Percentiles rank a stretch among this genome's conserved stretches.
Conservation (phyloP, 164 flowering plant species). For the Kingdonia uniflora region DNA sequence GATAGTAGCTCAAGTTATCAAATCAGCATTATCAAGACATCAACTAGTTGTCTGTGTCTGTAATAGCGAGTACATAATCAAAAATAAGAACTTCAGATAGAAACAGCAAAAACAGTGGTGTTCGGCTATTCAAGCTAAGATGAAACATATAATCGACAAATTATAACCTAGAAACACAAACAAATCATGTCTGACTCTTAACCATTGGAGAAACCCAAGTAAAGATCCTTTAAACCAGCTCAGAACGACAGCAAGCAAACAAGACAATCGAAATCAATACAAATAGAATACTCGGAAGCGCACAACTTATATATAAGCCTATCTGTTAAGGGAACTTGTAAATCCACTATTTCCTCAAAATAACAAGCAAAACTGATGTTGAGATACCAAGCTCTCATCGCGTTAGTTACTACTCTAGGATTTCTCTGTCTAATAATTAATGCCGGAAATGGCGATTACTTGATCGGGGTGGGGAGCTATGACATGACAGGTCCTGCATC, state of each 20-base stretch:
- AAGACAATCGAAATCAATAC: neutral
- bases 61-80: too few species aligned
- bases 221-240: slow-evolving; percentile 9
- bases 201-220: slow-evolving; percentile 15
- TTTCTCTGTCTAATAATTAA: neutral
- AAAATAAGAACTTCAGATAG: too few species aligned
- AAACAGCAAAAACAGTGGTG: too few species aligned
- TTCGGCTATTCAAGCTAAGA: neutral
- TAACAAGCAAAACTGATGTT: too few species aligned
- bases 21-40: too few species aligned
- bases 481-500: slow-evolving; percentile 85
- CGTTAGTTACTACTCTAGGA: too few species aligned
- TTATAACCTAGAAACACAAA: neutral
- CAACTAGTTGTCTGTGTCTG: too few species aligned
- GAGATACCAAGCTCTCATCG: too few species aligned
- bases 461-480: slow-evolving; percentile 69
- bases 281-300: neutral
- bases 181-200: neutral
- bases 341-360: too few species aligned
- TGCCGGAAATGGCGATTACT: slow-evolving; percentile 24
- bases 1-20: too few species aligned
- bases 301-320: too few species aligned
- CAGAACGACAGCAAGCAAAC: slow-evolving; percentile 6
- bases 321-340: too few species aligned
- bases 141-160: slow-evolving; percentile 8